Percentiles rank a stretch among this genome's conserved stretches.
Conservation (phyloP, 352 stramenopile species). For the Phytophthora hibernalis region DNA sequence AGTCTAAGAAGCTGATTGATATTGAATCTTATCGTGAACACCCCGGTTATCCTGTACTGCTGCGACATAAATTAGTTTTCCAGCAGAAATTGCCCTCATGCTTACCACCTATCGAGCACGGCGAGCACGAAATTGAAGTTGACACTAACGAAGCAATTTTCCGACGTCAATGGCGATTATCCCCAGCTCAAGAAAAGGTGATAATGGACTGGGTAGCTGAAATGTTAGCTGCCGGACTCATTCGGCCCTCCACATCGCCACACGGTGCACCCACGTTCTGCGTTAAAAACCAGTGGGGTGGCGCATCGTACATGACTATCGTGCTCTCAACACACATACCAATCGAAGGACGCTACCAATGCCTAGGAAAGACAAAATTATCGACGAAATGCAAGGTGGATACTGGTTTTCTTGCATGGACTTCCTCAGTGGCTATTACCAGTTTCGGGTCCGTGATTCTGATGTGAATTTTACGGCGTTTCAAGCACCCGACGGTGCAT, state of each 20-base stretch:
- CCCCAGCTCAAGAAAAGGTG: too few relatives aligned
- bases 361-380: too few relatives aligned
- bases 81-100: too few relatives aligned
- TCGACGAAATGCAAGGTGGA: too few relatives aligned
- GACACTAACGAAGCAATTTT: too few relatives aligned
- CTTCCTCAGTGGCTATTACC: background rate
- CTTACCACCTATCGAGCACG: too few relatives aligned
- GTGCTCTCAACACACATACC: background rate
- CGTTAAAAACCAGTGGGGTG: background rate
- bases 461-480: background rate
- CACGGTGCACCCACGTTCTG: too few relatives aligned
- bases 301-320: background rate
- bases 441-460: background rate
- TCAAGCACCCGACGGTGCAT: background rate
- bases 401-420: too few relatives aligned
- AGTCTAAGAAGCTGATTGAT: background rate
- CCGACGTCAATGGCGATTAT: too few relatives aligned
- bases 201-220: conserved; percentile 15
- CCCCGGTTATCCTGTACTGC: background rate
- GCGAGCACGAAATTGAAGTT: too few relatives aligned
- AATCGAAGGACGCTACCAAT: too few relatives aligned
- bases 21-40: conserved; percentile 6
- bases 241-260: background rate
- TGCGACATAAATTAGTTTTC: too few relatives aligned
- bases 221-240: background rate